A percentile compares a stretch with the other conserved stretches of the same genome.
These are phyloP conservation scores for Blastobotrys americana DNA, from an alignment of 805 yeast species.

Conservation along the genomic window DNA sequence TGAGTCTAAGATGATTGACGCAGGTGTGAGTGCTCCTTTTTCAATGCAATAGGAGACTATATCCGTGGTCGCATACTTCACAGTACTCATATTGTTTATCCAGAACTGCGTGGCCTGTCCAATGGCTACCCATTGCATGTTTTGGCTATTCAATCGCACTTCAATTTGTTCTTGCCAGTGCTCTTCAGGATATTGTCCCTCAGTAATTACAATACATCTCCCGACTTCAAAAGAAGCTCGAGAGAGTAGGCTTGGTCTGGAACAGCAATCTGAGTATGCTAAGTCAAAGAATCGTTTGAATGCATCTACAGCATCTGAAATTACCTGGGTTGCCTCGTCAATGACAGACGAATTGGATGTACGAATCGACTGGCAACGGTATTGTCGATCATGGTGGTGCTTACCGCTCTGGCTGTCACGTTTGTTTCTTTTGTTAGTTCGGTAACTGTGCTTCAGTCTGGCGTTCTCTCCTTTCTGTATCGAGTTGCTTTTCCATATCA, in stretches of 20 bases:
- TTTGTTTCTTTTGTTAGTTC: neutral
- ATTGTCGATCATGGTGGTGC: neutral
- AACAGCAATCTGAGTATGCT: neutral
- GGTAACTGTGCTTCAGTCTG: neutral
- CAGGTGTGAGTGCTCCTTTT: neutral
- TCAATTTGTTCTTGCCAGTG: constrained; percentile 3
- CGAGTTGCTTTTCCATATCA: neutral
- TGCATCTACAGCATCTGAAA: neutral
- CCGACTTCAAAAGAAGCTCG: constrained; percentile 5
- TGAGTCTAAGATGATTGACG: neutral
- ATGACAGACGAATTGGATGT: no score
- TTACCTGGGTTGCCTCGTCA: neutral
- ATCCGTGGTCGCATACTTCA: neutral
- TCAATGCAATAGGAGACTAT: neutral
- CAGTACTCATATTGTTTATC: neutral
- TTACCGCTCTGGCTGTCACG: neutral
- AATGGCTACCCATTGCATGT: neutral
- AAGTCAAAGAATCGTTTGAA: neutral
- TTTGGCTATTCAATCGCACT: neutral
- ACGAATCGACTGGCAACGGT: no score
- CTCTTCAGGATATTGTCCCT: neutral
- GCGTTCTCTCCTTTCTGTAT: neutral
- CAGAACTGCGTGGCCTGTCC: constrained; percentile 1
- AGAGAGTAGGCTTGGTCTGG: neutral
- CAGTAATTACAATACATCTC: constrained; percentile 3